phyloP scores from a whole-genome alignment of 139 green algal species.

The Coelastrella sp. region DNA sequence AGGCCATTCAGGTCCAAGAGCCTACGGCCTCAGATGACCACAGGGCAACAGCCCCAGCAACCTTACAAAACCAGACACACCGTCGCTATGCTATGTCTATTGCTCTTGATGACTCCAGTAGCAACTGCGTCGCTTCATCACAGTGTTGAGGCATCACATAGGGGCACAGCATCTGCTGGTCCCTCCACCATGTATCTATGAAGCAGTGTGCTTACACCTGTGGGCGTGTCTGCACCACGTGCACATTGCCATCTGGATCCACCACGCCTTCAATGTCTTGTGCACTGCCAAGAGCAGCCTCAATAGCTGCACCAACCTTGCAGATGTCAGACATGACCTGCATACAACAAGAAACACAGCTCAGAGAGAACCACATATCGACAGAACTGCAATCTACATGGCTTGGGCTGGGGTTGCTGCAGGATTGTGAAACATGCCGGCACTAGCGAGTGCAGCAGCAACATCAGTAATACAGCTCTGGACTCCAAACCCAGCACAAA shows the following conservation, averaged over 20 bases:
- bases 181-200: background rate
- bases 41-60: background rate
- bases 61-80: background rate
- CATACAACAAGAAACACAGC: background rate
- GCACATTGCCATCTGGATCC: constrained; percentile 85
- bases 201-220: constrained; percentile 77
- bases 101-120: too few species aligned
- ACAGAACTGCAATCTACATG: too few species aligned
- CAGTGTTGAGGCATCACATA: too few species aligned
- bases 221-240: constrained; percentile 97
- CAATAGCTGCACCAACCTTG: constrained; percentile 86
- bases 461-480: too few species aligned
- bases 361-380: too few species aligned
- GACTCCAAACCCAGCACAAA: too few species aligned
- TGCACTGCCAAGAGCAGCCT: constrained; percentile 80
- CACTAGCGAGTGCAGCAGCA: too few species aligned
- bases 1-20: background rate
- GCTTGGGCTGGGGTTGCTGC: too few species aligned
- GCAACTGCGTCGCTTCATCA: too few species aligned
- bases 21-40: background rate
- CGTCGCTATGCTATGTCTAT: too few species aligned
- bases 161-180: too few species aligned
- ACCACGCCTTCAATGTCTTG: constrained; percentile 98
- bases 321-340: constrained; percentile 53
- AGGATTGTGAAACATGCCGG: too few species aligned